Evolutionary conservation across 2,329 filamentous ascomycete genomes (phyloP), one percentile per base, ranked within the genome.

Genomic region (Cytospora piceicola): DNA sequence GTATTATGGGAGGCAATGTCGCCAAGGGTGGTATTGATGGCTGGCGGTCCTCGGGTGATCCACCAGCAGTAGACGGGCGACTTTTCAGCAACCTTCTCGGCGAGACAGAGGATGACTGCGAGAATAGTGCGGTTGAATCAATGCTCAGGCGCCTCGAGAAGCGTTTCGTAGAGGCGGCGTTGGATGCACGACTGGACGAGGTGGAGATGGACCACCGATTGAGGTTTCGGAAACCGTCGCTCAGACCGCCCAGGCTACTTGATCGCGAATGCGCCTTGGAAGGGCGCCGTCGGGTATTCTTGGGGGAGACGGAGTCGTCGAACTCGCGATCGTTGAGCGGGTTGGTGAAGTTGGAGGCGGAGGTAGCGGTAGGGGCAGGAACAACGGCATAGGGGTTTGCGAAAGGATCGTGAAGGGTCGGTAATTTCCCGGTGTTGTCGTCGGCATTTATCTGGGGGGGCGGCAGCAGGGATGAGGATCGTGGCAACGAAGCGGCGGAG

Each of bases 121-220:
- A 61, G 61, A 67, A 67, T 46, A 75, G 64, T 42, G 73, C 76
- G 30, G 77, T 71, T 36, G 79, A 78, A 71, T 83, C 81, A 62
- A 80, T 72, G 71, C 81, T 83, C 71, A 81, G 75, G 64, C 79
- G 80, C 58, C 78, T 77, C 49, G 77, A 77, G 69, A 78, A 77
- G 65, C 74, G 71, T 61, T 68, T 73, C 54, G 73, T 74, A 24
- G 75, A 72, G 64, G 75, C 74, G 56, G 74, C 71, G 54, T 71
- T 69, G 56, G 81, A 82, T 46, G 78, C 75, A 69, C 77, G 79
- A 67, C 80, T 85, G 52, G 83, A 85, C 11, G 76, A 73, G 59
- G 83, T 84, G 17, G 84, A 86, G 24, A 78, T 76, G 52, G 83
- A 85, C 82, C 82, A 84, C 71, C 82, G 80, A 71, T 85, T 82